Evolutionary conservation across 2,329 filamentous ascomycete species (phyloP), one percentile per base, ranked within the genome.

Genomic region (Fusarium odoratissimum): DNA sequence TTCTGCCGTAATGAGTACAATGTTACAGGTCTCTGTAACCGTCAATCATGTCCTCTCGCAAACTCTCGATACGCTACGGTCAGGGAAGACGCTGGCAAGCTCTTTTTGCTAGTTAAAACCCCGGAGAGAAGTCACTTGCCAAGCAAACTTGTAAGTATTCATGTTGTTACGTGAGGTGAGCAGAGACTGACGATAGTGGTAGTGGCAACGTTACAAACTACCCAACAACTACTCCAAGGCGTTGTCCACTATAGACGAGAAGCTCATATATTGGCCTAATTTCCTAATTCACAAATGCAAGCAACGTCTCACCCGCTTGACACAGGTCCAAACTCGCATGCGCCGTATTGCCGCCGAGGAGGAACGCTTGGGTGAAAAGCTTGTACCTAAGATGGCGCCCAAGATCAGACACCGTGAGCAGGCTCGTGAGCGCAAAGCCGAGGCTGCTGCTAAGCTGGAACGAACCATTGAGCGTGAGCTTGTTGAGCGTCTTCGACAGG

Each of bases 1-100:
- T 99, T 98, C 84, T 99, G 96, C 84, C 92, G 95, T 82, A 97
- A 98, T 84, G 95, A 95, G 84, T 92, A 95, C 88, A 97, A 97
- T 81, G 92, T 95, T 56, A 93, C 90, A 17, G 92, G 93, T 61
- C 89, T 95, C 71, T 96, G 93, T 85, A 95, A 93, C 80, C 89
- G 94, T 65, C 94, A 97, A 82, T 94, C 93, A 60, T 97, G 95
- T 81, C 95, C 95, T 6, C 90, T 97, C 64, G 94, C 95, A 75
- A 98, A 97, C 85, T 93, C 91, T 42, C 35, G 49, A 40, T 54
- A 54, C 49, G 49, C 49, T 17, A 54, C 49, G 16, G 49, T 54
- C 11, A 40, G 49, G 37, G 49, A 41, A 41, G 12, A 41, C 12
- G 21, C 40, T 6, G 21, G 31, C 19, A 28, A 19, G 6, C 8